A percentile compares a stretch with the other conserved stretches of the same genome.
These are phyloP conservation scores for Mycogone perniciosa DNA, from an alignment of 2,329 filamentous ascomycete species.

Conservation along the genomic window DNA sequence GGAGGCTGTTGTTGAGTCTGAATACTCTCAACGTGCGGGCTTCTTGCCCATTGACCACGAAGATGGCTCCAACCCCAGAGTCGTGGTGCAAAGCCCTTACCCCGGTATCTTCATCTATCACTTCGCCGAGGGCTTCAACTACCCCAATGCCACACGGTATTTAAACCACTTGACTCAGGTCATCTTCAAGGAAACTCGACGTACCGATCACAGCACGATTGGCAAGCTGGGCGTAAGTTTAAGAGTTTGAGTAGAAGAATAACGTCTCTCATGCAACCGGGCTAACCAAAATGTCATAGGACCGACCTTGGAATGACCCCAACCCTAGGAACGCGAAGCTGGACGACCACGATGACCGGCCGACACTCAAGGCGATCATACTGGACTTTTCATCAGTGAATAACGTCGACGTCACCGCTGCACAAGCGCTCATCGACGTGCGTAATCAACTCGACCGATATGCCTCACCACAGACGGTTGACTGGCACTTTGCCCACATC, in stretches of 20 bases:
- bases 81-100: conserved; percentile 40
- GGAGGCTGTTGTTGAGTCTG: conserved; percentile 35
- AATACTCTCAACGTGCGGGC: conserved; percentile 30
- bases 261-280: background rate
- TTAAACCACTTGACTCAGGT: conserved; percentile 42
- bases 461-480: conserved; percentile 37
- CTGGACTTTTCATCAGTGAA: conserved; percentile 52
- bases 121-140: conserved; percentile 51
- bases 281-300: conserved; percentile 20
- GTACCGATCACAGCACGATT: conserved; percentile 36
- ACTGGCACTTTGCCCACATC: conserved; percentile 48
- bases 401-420: conserved; percentile 48
- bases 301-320: conserved; percentile 54
- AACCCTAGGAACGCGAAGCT: conserved; percentile 31
- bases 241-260: too few species aligned
- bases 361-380: conserved; percentile 48
- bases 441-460: conserved; percentile 48
- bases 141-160: conserved; percentile 46
- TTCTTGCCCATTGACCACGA: conserved; percentile 44
- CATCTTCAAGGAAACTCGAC: conserved; percentile 40
- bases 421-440: conserved; percentile 49
- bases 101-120: conserved; percentile 51
- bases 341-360: conserved; percentile 32
- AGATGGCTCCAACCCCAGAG: conserved; percentile 45
- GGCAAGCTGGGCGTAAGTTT: conserved; percentile 28